Conservation (phyloP, 306 rosid species). For the Oemleria cerasiformis region DNA sequence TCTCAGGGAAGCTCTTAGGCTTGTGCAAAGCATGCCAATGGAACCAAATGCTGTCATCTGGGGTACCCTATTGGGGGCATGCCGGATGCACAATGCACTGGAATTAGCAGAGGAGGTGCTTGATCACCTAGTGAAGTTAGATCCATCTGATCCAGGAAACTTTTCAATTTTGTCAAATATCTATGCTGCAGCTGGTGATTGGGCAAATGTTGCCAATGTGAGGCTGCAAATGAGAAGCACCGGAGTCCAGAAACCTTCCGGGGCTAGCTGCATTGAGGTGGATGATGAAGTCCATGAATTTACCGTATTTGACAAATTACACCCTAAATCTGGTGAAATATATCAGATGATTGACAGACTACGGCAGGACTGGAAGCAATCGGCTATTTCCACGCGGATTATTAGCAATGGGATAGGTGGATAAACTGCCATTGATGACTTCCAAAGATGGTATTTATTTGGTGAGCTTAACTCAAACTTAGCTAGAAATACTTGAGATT, state of each 20-base stretch:
- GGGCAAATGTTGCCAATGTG: conserved; percentile 57
- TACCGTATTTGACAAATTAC: conserved; percentile 65
- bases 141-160: conserved; percentile 61
- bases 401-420: conserved; percentile 20
- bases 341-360: conserved; percentile 68
- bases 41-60: conserved; percentile 66
- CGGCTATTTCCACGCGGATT: conserved; percentile 35
- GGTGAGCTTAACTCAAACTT: neutral
- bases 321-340: conserved; percentile 64
- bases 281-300: conserved; percentile 71
- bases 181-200: conserved; percentile 77
- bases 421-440: neutral
- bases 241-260: conserved; percentile 68
- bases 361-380: conserved; percentile 50
- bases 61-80: conserved; percentile 79
- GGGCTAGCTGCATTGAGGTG: conserved; percentile 78
- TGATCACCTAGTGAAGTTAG: conserved; percentile 48
- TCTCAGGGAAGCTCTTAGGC: conserved; percentile 68
- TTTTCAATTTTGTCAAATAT: conserved; percentile 75
- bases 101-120: conserved; percentile 61
- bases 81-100: conserved; percentile 67
- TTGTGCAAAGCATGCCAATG: conserved; percentile 67
- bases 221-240: conserved; percentile 59
- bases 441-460: conserved; percentile 5
- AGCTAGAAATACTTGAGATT: neutral